Base-by-base conservation (phyloP, 2,329 filamentous ascomycete species). In the Pleoardoris graminearum region DNA sequence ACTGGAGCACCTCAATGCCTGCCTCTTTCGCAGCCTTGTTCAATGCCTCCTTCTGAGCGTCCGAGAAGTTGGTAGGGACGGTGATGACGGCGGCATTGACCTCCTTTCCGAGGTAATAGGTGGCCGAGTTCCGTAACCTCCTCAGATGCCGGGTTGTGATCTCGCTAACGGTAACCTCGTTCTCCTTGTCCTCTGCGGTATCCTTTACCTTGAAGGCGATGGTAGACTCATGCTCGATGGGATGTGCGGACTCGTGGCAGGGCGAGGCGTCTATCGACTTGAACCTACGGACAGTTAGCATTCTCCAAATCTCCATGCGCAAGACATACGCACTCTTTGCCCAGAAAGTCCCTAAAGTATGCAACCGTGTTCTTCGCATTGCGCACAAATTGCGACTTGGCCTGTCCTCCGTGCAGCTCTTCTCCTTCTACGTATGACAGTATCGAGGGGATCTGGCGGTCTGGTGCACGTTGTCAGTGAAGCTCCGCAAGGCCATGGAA, bases 181-280 rank as follows among this genome's bases (percentile, higher is more conserved):
- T 93, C 64, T 77, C 72, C 55, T 73, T 66, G 36, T 75, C 74
- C 23, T 69, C 67, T 51, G 71, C 72, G 73, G 88, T 87, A 74
- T 97, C 93, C 74, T 89, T 85, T 67, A 97, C 85, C 55, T 84
- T 85, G 79, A 99, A 97, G 54, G 88, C 85, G 58, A 97, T 83
- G 51, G 83, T 82, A 57, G 84, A 85, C 57, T 85, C 83, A 62
- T 82, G 77, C 61, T 95, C 88, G 74, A 90, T 78, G 59, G 94
- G 92, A 77, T 97, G 94, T 51, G 93, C 90, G 51, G 91, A 95
- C 65, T 91, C 88, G 75, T 97, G 93, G 82, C 88, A 92, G 74
- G 95, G 90, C 48, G 91, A 95, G 59, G 93, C 91, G 76, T 99
- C 94, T 82, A 99, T 96, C 61, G 90, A 89, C 80, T 95, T 92